Percentiles rank a stretch among this genome's conserved stretches.
phyloP scores from a whole-genome alignment of 1,139 yeast genomes.

The Hansenula lynferdii region DNA sequence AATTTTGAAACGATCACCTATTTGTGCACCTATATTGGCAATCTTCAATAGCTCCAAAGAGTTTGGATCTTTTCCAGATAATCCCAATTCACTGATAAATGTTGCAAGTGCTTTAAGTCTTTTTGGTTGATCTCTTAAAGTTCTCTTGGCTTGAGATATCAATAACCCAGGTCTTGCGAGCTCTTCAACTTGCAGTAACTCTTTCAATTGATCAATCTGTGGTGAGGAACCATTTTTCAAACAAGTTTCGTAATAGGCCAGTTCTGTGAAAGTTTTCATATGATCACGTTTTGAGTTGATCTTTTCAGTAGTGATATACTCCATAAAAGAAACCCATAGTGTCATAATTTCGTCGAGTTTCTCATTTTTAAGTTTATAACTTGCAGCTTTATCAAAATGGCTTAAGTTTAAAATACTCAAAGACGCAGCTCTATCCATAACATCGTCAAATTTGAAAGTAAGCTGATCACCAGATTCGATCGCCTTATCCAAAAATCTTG shows the following conservation, averaged over 20 bases:
- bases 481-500: background rate
- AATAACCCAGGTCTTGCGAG: slow-evolving; percentile 1
- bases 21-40: slow-evolving; percentile 13
- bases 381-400: slow-evolving; percentile 6
- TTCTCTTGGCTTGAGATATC: background rate
- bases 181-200: slow-evolving; percentile 4
- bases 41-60: slow-evolving; percentile 9
- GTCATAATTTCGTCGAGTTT: slow-evolving; percentile 10
- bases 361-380: slow-evolving; percentile 12
- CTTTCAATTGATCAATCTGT: slow-evolving; percentile 4
- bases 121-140: slow-evolving; percentile 2
- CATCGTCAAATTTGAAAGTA: background rate
- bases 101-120: slow-evolving; percentile 5
- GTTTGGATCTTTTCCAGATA: slow-evolving; percentile 15
- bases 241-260: slow-evolving; percentile 11
- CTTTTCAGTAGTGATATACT: slow-evolving; percentile 6
- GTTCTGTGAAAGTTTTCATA: slow-evolving; percentile 2
- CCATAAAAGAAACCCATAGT: slow-evolving; percentile 21
- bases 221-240: background rate
- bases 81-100: slow-evolving; percentile 1
- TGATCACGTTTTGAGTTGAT: background rate
- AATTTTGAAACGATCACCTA: too few relatives aligned
- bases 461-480: background rate
- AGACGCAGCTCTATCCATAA: background rate
- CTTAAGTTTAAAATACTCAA: background rate